Evolutionary conservation across 1,139 yeast genomes (phyloP).

Genomic region (Geotrichum reessii): DNA sequence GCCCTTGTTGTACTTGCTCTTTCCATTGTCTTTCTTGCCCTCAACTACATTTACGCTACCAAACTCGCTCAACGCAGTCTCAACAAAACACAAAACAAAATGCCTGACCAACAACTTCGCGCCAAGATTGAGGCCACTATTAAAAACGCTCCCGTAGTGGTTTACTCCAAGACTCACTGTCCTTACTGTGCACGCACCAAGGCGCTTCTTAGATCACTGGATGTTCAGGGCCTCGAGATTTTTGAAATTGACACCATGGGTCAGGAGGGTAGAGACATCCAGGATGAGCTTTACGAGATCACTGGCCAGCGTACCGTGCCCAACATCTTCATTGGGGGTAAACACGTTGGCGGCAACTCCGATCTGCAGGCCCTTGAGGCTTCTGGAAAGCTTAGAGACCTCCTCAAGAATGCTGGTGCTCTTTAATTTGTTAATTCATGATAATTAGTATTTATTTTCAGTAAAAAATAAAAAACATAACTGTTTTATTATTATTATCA

Average conservation of each 20-base stretch:
- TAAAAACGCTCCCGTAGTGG: slow-evolving; percentile 12
- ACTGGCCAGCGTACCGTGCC: slow-evolving; percentile 95
- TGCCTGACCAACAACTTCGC: slow-evolving; percentile 5
- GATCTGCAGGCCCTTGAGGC: slow-evolving; percentile 61
- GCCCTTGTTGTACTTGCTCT: not conserved
- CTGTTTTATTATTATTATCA: not conserved
- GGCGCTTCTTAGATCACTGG: slow-evolving; percentile 25
- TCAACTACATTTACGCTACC: not conserved
- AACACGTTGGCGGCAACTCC: slow-evolving; percentile 93
- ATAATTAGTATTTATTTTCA: not conserved
- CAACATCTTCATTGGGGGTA: slow-evolving; percentile 79
- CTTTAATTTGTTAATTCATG: slow-evolving; percentile 3
- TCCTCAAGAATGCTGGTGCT: slow-evolving; percentile 28
- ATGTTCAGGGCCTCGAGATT: slow-evolving; percentile 23
- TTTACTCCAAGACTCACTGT: slow-evolving; percentile 19
- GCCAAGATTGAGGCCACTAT: slow-evolving; percentile 13
- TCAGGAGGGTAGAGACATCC: slow-evolving; percentile 60
- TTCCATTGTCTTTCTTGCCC: not conserved
- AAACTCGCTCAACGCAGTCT: not conserved
- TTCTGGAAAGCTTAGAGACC: slow-evolving; percentile 37
- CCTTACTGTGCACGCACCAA: slow-evolving; percentile 33
- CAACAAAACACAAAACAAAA: not conserved
- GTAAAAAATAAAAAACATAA: not conserved
- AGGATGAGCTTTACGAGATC: slow-evolving; percentile 65
- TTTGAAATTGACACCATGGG: slow-evolving; percentile 28